Base-by-base conservation (phyloP, 1,139 yeast genomes). In the Spathaspora jeffriesii region DNA sequence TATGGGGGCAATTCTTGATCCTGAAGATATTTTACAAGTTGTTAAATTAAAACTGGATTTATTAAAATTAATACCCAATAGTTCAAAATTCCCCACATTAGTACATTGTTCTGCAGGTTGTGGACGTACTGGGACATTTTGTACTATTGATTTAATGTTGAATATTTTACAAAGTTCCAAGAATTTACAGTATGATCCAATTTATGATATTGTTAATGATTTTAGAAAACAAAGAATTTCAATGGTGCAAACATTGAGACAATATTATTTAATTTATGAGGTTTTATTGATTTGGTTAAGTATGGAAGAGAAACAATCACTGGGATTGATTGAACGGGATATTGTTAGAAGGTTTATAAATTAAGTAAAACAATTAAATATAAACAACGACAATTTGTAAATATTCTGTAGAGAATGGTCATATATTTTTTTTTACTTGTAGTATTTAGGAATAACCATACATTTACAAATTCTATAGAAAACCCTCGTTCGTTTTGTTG, bases 71-170 rank as follows among this genome's bases (percentile, higher is more conserved):
- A 27, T 55, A 5, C 43, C 49, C 2, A 43, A 38, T 8, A 32
- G 23, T 3, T 31, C 28, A 4, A 57, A 55, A 15, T 62, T 58
- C 47, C 85, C 88, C 1, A 68, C 85, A 1, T 65, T 88, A 25
- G 88, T 88, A 9, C 96, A 90, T 63, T 89, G 97, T 63, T 84
- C 92, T 5, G 96, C 97, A 0, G 97, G 97, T 0, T 89, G 96
- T 65, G 97, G 97, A 2, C 78, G 97, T 54, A 89, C 96, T 0
- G 96, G 97, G 2, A 88, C 92, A 0, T 86, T 88, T 53, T 85
- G 91, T 49, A 78, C 95, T 0, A 75, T 88, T 34, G 96, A 89
- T 64, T 73, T 86, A 14, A 70, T 87, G 22, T 60, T 85, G 32
- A 81, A 79, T 51, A 63, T 81, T 10, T 58, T 79, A 42, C 60